Evolutionary conservation across 2,329 filamentous ascomycete species (phyloP).

Genomic region (Ophiocordyceps australis): DNA sequence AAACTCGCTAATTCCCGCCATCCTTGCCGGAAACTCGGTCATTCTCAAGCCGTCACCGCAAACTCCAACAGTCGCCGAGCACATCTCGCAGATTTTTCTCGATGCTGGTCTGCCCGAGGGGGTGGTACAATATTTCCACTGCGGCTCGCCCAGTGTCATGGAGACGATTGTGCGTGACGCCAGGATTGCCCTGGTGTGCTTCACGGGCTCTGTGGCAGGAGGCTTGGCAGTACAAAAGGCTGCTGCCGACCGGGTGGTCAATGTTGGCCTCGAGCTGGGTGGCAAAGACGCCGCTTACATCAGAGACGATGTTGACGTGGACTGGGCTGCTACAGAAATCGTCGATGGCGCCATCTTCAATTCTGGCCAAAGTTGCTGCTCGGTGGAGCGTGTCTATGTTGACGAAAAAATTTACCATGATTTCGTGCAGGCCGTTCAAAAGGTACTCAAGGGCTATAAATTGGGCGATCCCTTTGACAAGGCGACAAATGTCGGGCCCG

Average conservation of each 20-base stretch:
- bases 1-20: slow-evolving; percentile 83
- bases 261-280: slow-evolving; percentile 78
- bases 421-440: slow-evolving; percentile 64
- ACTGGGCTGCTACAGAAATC: slow-evolving; percentile 86
- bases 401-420: slow-evolving; percentile 67
- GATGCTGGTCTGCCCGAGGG: slow-evolving; percentile 68
- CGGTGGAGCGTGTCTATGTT: slow-evolving; percentile 82
- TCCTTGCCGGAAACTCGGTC: slow-evolving; percentile 77
- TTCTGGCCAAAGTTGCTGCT: slow-evolving; percentile 95
- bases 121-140: slow-evolving; percentile 86
- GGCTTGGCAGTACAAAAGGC: slow-evolving; percentile 75
- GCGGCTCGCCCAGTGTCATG: slow-evolving; percentile 58
- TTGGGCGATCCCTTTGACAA: slow-evolving; percentile 76
- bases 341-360: slow-evolving; percentile 96
- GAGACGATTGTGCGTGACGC: slow-evolving; percentile 64
- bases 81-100: slow-evolving; percentile 55
- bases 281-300: slow-evolving; percentile 93
- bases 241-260: slow-evolving; percentile 66
- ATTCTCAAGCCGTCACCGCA: slow-evolving; percentile 92
- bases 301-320: slow-evolving; percentile 66
- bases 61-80: slow-evolving; percentile 82
- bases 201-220: slow-evolving; percentile 82
- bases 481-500: slow-evolving; percentile 69
- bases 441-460: slow-evolving; percentile 64
- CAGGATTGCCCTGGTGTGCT: slow-evolving; percentile 66